Evolutionary conservation across 345 rosid species (phyloP).

Genomic region (Gossypium turneri): DNA sequence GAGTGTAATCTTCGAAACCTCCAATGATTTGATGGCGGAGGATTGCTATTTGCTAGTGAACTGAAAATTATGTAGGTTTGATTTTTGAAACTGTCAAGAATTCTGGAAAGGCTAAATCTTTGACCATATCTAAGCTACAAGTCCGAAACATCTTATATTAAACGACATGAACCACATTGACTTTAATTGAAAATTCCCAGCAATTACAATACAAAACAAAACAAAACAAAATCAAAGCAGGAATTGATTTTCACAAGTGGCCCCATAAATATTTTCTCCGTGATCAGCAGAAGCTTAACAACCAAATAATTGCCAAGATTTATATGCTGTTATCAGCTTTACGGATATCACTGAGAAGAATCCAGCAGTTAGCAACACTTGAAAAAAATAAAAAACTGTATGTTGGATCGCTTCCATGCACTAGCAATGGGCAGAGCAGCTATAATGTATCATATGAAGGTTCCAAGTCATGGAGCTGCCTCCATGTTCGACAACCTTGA

Average conservation of each 20-base stretch:
- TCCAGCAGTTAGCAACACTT: not conserved
- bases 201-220: not conserved
- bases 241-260: not conserved
- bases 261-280: not conserved
- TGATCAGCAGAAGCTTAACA: slow-evolving; percentile 10
- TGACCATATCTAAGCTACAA: not conserved
- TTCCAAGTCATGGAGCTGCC: slow-evolving; percentile 87
- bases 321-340: slow-evolving; percentile 16
- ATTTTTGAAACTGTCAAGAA: not conserved
- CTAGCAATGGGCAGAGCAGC: slow-evolving; percentile 88
- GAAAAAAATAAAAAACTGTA: not conserved
- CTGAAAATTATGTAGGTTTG: not conserved
- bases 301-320: slow-evolving; percentile 15
- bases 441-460: slow-evolving; percentile 88
- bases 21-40: not conserved
- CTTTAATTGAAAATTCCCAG: not conserved
- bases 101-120: not conserved
- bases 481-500: slow-evolving; percentile 84
- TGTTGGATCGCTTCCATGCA: slow-evolving; percentile 25
- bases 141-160: not conserved
- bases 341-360: not conserved
- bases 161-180: not conserved
- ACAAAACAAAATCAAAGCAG: not conserved
- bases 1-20: not conserved
- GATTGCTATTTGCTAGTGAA: not conserved